Percentiles rank a stretch among this genome's conserved stretches.
Evolutionary conservation across 352 stramenopile genomes (phyloP).

Genomic region (Phytophthora hibernalis): DNA sequence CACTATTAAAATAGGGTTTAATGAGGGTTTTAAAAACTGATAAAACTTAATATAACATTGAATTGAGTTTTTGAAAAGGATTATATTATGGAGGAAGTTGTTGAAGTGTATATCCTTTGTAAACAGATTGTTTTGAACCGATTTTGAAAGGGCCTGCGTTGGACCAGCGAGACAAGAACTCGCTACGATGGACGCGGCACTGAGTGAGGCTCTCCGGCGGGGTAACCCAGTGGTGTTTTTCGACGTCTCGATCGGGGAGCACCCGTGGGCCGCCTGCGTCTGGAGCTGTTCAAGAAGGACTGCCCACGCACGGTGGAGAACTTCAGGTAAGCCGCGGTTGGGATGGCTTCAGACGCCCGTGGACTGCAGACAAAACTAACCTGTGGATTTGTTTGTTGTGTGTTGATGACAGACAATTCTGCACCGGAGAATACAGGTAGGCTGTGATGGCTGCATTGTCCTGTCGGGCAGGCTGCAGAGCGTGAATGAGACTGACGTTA

Average conservation of each 20-base stretch:
- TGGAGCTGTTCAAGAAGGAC: slow-evolving; percentile 97
- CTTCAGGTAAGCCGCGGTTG: slow-evolving; percentile 68
- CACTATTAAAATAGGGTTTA: too few species aligned
- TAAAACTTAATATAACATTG: neutral
- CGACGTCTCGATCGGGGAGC: slow-evolving; percentile 92
- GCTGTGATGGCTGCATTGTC: neutral
- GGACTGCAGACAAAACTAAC: slow-evolving; percentile 17
- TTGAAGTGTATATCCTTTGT: slow-evolving; percentile 26
- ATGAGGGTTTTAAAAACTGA: too few species aligned
- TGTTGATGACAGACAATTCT: slow-evolving; percentile 90
- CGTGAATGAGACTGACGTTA: slow-evolving; percentile 4
- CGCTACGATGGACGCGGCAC: slow-evolving; percentile 77
- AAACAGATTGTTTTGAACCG: slow-evolving; percentile 9
- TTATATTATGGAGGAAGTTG: neutral
- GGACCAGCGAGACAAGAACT: neutral
- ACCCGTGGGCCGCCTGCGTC: slow-evolving; percentile 91
- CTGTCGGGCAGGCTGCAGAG: neutral
- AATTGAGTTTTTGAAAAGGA: neutral
- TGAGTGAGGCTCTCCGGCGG: slow-evolving; percentile 92
- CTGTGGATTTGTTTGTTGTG: slow-evolving; percentile 11
- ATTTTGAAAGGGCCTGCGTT: neutral
- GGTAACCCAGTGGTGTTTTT: slow-evolving; percentile 97
- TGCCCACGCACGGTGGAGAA: slow-evolving; percentile 98
- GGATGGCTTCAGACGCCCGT: slow-evolving; percentile 15
- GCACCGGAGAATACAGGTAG: slow-evolving; percentile 96